Base-by-base conservation (phyloP, 768 basidiomycete genomes). In the Russula virescens region DNA sequence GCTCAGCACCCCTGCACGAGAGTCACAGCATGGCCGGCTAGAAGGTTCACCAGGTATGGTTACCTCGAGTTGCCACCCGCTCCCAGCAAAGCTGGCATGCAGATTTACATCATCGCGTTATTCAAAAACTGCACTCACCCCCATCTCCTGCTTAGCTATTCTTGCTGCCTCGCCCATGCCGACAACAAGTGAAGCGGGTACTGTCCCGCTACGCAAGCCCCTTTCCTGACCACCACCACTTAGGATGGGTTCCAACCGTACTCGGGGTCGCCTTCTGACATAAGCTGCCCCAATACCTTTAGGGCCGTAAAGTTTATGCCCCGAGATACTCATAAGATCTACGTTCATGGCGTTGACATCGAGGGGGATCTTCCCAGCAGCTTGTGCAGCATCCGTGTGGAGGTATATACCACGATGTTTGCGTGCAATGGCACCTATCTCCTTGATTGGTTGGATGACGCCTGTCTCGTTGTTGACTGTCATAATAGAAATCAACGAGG, bases 401-500 rank as follows among this genome's bases (percentile, higher is more conserved):
- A 99, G 87, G 75, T 92, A 89, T 19, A 96, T 82, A 16, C 94
- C 93, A 63, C 90, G 87, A 71, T 96, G 87, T 75, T 91, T 89
- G 71, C 88, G 87, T 35, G 89, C 72, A 40, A 96, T 81, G 2
- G 84, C 83, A 34, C 96, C 96, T 60, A 99, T 99, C 73, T 98
- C 94, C 72, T 91, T 89, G 66, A 98, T 80, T 2, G 97, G 97
- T 71, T 98, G 97, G 59, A 99, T 97, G 66, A 98, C 95, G 25
- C 97, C 97, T 5, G 94, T 98, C 77, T 99, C 97, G 75, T 99
- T 99, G 79, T 99, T 99, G 62, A 99, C 97, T 19, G 91, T 84
- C 97, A 99, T 99, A 72, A 99, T 87, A 14, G 94, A 96, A 49
- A 99, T 86, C n/a, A 98, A 77, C 1, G 90, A 91, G 14, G 93